These are phyloP conservation scores for Vaccinium vitisidaea DNA, from an alignment of 148 eudicot species.

Conservation along the genomic window DNA sequence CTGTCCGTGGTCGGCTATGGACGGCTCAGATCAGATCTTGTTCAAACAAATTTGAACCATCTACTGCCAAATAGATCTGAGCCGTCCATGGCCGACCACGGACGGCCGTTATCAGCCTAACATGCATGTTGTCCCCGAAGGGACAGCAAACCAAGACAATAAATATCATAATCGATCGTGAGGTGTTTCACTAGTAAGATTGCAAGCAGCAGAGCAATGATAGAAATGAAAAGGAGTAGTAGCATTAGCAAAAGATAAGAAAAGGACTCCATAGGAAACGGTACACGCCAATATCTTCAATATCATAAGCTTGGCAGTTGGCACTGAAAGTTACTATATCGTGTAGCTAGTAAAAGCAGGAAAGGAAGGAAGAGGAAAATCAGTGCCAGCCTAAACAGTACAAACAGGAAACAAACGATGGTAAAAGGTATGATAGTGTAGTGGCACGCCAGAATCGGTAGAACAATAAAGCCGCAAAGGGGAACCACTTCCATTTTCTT, in stretches of 20 bases:
- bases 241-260: not conserved
- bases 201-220: not conserved
- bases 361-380: not conserved
- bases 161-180: no score
- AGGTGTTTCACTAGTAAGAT: not conserved
- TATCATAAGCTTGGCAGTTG: not conserved
- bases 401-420: not conserved
- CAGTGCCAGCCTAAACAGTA: not conserved
- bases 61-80: no score
- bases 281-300: not conserved
- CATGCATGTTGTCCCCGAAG: no score
- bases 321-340: not conserved
- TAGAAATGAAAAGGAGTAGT: not conserved
- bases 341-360: not conserved
- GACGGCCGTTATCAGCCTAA: no score
- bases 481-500: slow-evolving; percentile 27
- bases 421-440: not conserved
- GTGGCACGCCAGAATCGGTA: not conserved
- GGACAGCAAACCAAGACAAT: no score
- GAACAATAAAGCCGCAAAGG: not conserved
- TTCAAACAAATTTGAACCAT: no score
- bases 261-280: not conserved
- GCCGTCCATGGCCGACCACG: no score
- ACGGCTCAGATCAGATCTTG: no score
- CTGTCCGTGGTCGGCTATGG: no score